A percentile compares a stretch with the other conserved stretches of the same genome.
These are phyloP conservation scores for Pleurotus citrinopileatus DNA, from an alignment of 768 basidiomycete genomes.

Conservation along the genomic window DNA sequence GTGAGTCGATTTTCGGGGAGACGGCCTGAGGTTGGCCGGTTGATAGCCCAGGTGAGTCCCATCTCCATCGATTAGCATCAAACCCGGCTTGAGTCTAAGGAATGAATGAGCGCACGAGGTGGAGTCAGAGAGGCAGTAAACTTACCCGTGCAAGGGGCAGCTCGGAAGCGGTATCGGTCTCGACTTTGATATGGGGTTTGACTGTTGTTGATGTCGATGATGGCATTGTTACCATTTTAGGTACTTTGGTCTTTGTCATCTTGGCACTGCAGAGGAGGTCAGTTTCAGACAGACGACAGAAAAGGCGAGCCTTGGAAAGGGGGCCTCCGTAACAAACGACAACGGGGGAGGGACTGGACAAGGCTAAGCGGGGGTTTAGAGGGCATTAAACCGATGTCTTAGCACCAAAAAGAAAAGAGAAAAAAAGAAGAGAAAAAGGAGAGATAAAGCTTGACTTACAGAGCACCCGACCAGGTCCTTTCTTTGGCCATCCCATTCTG, in stretches of 20 bases:
- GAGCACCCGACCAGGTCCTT: constrained; percentile 11
- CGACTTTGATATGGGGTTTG: too few relatives aligned
- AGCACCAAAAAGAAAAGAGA: not conserved
- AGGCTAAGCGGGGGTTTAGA: too few relatives aligned
- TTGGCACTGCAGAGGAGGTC: too few relatives aligned
- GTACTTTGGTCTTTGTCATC: too few relatives aligned
- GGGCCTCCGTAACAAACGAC: too few relatives aligned
- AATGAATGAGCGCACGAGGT: not conserved
- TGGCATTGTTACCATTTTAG: too few relatives aligned
- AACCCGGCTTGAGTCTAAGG: not conserved
- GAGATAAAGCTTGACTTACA: not conserved
- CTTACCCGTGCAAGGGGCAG: too few relatives aligned
- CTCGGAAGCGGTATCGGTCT: too few relatives aligned
- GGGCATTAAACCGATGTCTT: not conserved
- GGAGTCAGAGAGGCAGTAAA: not conserved
- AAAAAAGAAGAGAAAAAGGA: not conserved
- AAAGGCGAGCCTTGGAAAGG: too few relatives aligned
- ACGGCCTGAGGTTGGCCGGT: not conserved
- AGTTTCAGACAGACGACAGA: too few relatives aligned
- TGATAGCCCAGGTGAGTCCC: not conserved
- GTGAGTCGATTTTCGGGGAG: not conserved
- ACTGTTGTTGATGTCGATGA: too few relatives aligned
- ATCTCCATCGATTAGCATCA: not conserved
- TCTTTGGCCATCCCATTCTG: constrained; percentile 20
- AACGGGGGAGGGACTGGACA: too few relatives aligned